Evolutionary conservation across 768 basidiomycete genomes (phyloP).

Genomic region (Suillus subluteus): DNA sequence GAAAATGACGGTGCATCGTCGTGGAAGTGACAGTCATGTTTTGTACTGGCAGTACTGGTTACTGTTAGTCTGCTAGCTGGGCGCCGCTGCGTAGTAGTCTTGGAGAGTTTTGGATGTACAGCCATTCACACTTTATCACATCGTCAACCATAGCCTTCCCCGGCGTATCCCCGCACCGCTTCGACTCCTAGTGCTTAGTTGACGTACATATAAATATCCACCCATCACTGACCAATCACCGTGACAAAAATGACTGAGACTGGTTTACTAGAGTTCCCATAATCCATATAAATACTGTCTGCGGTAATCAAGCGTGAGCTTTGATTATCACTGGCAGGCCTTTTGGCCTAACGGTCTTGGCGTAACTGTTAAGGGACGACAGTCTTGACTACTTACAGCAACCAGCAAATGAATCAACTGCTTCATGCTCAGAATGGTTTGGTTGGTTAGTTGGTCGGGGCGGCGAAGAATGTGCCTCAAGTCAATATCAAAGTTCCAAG

Average conservation of each 20-base stretch:
- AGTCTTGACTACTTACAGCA: neutral
- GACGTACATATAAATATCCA: neutral
- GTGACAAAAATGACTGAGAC: neutral
- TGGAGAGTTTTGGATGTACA: neutral
- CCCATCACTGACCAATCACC: neutral
- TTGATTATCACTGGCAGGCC: too few relatives aligned
- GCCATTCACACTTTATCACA: neutral
- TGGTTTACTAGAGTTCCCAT: too few relatives aligned
- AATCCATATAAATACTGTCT: too few relatives aligned
- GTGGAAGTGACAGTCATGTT: neutral
- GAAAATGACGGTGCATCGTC: neutral
- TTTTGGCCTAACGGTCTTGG: too few relatives aligned
- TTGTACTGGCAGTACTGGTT: neutral
- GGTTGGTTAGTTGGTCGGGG: neutral
- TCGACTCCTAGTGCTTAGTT: neutral
- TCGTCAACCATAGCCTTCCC: neutral
- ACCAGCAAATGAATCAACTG: neutral
- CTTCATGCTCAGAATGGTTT: neutral
- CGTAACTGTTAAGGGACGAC: too few relatives aligned
- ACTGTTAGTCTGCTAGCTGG: neutral
- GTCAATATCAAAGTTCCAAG: neutral
- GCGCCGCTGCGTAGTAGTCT: neutral
- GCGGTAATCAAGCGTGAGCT: too few relatives aligned
- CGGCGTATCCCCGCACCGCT: conserved; percentile 4
- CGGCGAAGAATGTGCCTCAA: neutral